A percentile compares a stretch with the other conserved stretches of the same genome.
Evolutionary conservation across 768 basidiomycete genomes (phyloP).

Genomic region (Coprinopsis cinerea): DNA sequence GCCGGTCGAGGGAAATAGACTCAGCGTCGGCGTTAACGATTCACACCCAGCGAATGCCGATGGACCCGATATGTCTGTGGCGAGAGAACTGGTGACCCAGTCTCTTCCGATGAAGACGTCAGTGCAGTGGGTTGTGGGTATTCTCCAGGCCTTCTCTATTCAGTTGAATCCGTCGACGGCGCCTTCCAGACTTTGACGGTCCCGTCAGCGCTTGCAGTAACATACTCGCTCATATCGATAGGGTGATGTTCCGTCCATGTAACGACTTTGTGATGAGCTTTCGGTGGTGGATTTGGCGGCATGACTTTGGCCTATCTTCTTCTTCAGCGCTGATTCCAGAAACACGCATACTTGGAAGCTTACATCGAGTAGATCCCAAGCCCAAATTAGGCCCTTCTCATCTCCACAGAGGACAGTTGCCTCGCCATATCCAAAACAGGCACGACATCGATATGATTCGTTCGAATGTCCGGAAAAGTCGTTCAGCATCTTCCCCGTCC

Average conservation of each 20-base stretch:
- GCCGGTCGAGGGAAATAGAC: not conserved
- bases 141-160: conserved; percentile 1
- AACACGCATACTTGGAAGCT: conserved; percentile 10
- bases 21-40: not conserved
- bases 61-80: not conserved
- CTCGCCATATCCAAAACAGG: conserved; percentile 81
- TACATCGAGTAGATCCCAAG: conserved; percentile 91
- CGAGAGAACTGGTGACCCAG: not conserved
- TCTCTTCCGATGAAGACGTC: not conserved
- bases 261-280: conserved; percentile 77
- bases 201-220: conserved; percentile 89
- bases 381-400: conserved; percentile 84
- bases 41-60: not conserved
- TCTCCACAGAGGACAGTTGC: conserved; percentile 82
- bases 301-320: conserved; percentile 62
- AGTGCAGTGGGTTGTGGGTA: not conserved
- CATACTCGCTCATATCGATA: conserved; percentile 70
- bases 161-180: conserved; percentile 21
- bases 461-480: conserved; percentile 77
- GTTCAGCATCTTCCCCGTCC: conserved; percentile 79
- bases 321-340: conserved; percentile 3
- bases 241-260: conserved; percentile 94
- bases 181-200: conserved; percentile 85
- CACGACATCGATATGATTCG: conserved; percentile 69
- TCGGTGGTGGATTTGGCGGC: conserved; percentile 67